Base-by-base conservation (phyloP, 306 rosid genomes). In the Prosopis cineraria region DNA sequence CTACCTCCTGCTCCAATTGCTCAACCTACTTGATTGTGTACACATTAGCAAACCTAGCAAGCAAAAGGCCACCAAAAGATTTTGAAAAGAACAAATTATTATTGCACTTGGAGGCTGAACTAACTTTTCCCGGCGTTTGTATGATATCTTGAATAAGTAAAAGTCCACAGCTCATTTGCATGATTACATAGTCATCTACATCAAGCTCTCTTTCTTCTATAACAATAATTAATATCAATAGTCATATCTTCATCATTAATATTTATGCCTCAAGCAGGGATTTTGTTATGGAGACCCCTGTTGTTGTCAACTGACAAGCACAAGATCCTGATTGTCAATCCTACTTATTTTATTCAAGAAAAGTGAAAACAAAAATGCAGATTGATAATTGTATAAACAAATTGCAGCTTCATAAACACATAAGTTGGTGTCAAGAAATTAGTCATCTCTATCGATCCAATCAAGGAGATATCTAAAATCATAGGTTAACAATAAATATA, bases 1-100 rank as follows among this genome's bases (percentile, higher is more conserved):
- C 86, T 72, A 94, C 84, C 87, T 90, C 95, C 74, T 79, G 78
- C 95, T 94, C 97, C 90, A 94, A 86, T 72, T 88, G 86, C 85
- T 94, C 97, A 75, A 90, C 78, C 98, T 92, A 83, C 79, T 85
- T 31, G 81, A 83, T 39, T 19, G 70, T 25, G 63, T 72, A 48
- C n/a, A 79, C 4, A 50, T 80, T 81, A 55, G 63, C 69, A 77
- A 41, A 72, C 76, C 76, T 81, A 60, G 47, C 39, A 41, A 43
- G 39, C 68, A 72, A 33, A 40, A 43, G 39, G 77, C 60, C 68
- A 72, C 70, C 58, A 37, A 68, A 68, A 12, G 68, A 36, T 7
- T 44, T 65, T 52, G 55, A 33, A 6, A 37, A 78, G 72, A 70
- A 37, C 55, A 25, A 65, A 83, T 34, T 29, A 63, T 53, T 31